Evolutionary conservation across 352 stramenopile species (phyloP).

Genomic region (Globisporangium iwayamae): DNA sequence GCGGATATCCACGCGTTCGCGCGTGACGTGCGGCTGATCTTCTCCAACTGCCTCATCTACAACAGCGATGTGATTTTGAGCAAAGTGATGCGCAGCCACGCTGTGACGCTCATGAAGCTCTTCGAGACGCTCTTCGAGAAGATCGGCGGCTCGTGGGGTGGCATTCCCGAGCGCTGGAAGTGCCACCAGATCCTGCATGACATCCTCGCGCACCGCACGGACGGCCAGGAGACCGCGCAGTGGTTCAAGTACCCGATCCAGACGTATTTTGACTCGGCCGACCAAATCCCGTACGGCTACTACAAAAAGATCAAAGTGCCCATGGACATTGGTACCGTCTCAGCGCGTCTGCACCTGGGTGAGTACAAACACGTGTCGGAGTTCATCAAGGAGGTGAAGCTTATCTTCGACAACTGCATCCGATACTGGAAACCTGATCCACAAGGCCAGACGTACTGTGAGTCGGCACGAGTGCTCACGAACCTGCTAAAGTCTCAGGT

Average conservation of each 20-base stretch:
- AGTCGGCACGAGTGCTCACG: constrained; percentile 62
- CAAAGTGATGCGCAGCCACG: constrained; percentile 81
- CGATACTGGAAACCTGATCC: constrained; percentile 75
- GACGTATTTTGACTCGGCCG: constrained; percentile 80
- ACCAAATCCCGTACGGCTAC: constrained; percentile 82
- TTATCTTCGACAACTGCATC: constrained; percentile 88
- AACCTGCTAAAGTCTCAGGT: constrained; percentile 47
- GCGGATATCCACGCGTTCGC: constrained; percentile 62
- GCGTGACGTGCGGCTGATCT: constrained; percentile 75
- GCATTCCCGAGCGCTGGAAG: constrained; percentile 73
- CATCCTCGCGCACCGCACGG: constrained; percentile 65
- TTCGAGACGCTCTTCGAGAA: constrained; percentile 76
- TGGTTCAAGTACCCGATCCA: constrained; percentile 88
- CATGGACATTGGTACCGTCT: constrained; percentile 84
- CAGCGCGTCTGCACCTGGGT: constrained; percentile 60
- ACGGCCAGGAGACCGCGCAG: constrained; percentile 75
- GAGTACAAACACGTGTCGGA: constrained; percentile 54
- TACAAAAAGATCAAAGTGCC: constrained; percentile 74
- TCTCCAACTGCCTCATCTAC: constrained; percentile 88
- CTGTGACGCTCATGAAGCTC: constrained; percentile 80
- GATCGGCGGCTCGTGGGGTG: constrained; percentile 61
- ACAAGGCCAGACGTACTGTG: constrained; percentile 76
- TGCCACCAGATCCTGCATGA: constrained; percentile 83
- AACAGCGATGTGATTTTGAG: constrained; percentile 84
- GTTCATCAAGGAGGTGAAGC: constrained; percentile 59